These are phyloP conservation scores for Zygosaccharomyces bisporus DNA, from an alignment of 805 yeast species.

Conservation along the genomic window DNA sequence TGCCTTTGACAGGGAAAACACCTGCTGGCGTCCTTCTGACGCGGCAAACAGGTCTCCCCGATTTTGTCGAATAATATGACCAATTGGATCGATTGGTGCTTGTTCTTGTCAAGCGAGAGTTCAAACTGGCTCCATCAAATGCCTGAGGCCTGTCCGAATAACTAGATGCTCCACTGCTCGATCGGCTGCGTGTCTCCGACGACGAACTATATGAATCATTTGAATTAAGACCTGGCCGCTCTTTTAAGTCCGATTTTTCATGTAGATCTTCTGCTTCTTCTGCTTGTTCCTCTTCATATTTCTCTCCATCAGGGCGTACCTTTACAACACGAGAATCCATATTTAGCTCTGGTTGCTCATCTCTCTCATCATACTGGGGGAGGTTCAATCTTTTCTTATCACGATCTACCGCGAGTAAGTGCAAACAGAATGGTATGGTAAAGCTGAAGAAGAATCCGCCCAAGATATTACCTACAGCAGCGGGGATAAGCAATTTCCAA, in stretches of 20 bases:
- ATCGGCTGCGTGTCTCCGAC: neutral
- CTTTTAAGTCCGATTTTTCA: constrained; percentile 10
- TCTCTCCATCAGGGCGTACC: constrained; percentile 28
- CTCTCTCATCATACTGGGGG: constrained; percentile 67
- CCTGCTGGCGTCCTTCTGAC: constrained; percentile 59
- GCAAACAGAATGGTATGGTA: constrained; percentile 68
- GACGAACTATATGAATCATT: neutral
- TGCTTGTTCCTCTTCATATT: constrained; percentile 8
- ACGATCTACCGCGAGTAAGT: constrained; percentile 64
- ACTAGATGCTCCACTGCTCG: neutral
- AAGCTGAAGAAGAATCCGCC: constrained; percentile 73
- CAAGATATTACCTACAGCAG: constrained; percentile 66
- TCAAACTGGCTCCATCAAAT: neutral
- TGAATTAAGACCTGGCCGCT: neutral
- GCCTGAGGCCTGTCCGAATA: neutral
- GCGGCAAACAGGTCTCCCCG: neutral
- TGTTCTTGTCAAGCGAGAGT: neutral
- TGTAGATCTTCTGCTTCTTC: constrained; percentile 13
- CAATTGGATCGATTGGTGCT: constrained; percentile 7
- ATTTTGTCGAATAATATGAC: constrained; percentile 7
- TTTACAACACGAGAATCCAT: constrained; percentile 77
- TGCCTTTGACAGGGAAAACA: constrained; percentile 75
- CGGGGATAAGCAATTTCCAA: constrained; percentile 73
- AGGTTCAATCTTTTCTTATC: constrained; percentile 59
- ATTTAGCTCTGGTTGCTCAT: constrained; percentile 76